Evolutionary conservation across 371 early-diverging fungal genomes (phyloP), one percentile per base, ranked within the genome.

Genomic region (Coemansia sp.): DNA sequence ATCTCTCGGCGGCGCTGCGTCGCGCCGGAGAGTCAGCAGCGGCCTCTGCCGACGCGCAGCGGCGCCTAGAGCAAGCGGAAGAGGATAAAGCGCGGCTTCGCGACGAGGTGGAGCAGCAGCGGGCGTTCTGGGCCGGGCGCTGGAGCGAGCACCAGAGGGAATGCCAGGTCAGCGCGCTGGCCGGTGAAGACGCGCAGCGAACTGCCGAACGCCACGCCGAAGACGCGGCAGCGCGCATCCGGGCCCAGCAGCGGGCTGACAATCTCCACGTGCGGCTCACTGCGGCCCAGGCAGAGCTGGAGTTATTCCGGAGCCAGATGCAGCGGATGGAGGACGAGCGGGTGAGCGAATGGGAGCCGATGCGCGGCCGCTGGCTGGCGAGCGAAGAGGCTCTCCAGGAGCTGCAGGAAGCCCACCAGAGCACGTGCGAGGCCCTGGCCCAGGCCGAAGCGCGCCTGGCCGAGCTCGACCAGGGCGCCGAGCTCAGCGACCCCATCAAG

Each of bases 301-400:
- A 63, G 53, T 31, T 59, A 33, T 57, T 72, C 12, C 48, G 72
- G 16, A 50, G 47, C n/a, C 68, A 62, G 43, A 51, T 67, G 57
- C 60, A 59, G 56, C 53, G 62, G 18, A 56, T 58, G 42, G 66
- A 74, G 16, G 65, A 64, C 16, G 72, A 70, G 55, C 64, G 64
- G 10, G 46, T 47, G 2, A 43, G 24, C 31, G 65, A 70, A 42
- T 74, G 74, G 65, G 72, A 74, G 66, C 74, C 74, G 10, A 56
- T 70, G 62, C 71, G 74, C 6, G 54, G 49, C 2, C 74, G 69
- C 43, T 74, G 70, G 69, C 61, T 69, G 40, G 40, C 51, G 16
- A 52, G 74, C 42, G 72, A 69, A 32, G 74, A 71, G 59, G 62
- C 60, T 6, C 54, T 74, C 46, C 58, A 61, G 53, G 74, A 68